A percentile compares a stretch with the other conserved stretches of the same genome.
Evolutionary conservation across 257 asterid species (phyloP).

Genomic region (Solanum boliviense): DNA sequence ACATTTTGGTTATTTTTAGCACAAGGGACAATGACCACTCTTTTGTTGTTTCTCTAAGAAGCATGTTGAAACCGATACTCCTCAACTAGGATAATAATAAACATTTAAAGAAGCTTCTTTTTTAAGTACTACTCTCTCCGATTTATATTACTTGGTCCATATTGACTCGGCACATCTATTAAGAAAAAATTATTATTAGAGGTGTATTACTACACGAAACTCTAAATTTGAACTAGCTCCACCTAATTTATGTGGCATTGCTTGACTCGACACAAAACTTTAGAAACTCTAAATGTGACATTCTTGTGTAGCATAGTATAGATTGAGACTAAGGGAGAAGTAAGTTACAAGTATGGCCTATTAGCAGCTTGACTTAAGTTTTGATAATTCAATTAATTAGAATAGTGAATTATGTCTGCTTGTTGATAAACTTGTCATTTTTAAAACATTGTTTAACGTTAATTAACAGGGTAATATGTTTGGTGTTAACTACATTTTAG

Average conservation of each 20-base stretch:
- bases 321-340: not conserved
- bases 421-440: not conserved
- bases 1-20: not conserved
- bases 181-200: not conserved
- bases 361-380: not conserved
- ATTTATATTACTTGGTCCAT: not conserved
- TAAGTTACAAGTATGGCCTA: not conserved
- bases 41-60: not conserved
- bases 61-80: conserved; percentile 4
- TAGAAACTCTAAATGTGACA: not conserved
- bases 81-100: not conserved
- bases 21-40: conserved; percentile 2
- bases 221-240: not conserved
- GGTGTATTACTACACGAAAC: not conserved
- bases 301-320: not conserved
- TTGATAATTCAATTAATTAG: not conserved
- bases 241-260: rapidly evolving
- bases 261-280: not conserved
- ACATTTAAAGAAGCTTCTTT: not conserved
- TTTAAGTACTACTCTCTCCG: not conserved
- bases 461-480: conserved; percentile 15
- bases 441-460: not conserved
- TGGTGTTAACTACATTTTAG: conserved; percentile 12
- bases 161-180: not conserved
- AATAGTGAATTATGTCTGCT: not conserved